Evolutionary conservation across 2,329 filamentous ascomycete genomes (phyloP).

Genomic region (Curvularia lunata): DNA sequence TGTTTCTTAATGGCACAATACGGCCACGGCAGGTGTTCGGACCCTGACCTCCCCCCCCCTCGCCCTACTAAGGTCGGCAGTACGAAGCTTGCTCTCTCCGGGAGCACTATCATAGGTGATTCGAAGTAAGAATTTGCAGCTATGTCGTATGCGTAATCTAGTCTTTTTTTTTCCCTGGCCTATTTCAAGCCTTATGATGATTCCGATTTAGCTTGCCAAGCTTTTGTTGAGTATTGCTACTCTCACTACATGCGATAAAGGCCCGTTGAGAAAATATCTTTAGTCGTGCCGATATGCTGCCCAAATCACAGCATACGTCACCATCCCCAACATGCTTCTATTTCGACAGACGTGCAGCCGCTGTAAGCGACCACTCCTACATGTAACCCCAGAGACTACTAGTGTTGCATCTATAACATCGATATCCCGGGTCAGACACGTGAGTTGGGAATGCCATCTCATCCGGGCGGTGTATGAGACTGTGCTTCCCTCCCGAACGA

Average conservation of each 20-base stretch:
- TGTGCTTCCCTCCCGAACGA: not conserved
- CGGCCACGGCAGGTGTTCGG: not conserved
- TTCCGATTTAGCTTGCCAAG: not conserved
- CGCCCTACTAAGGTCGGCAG: not conserved
- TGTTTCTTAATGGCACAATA: not conserved
- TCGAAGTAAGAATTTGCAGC: not conserved
- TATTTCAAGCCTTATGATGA: not conserved
- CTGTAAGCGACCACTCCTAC: not conserved
- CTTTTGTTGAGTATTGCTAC: not conserved
- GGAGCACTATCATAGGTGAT: not conserved
- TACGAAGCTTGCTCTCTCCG: no score
- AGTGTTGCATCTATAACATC: not conserved
- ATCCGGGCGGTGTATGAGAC: not conserved
- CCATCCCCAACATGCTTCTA: not conserved
- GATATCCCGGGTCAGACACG: not conserved
- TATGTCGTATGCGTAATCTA: not conserved
- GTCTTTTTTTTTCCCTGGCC: not conserved
- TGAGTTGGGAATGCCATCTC: not conserved
- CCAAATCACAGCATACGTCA: not conserved
- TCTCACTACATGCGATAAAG: not conserved
- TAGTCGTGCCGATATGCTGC: slow-evolving; percentile 3
- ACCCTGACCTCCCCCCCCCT: not conserved
- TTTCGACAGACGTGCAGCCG: not conserved
- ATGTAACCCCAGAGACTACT: not conserved
- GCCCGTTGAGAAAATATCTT: not conserved